phyloP scores from a whole-genome alignment of 2,329 filamentous ascomycete species.

The Cordyceps cateniannulata region DNA sequence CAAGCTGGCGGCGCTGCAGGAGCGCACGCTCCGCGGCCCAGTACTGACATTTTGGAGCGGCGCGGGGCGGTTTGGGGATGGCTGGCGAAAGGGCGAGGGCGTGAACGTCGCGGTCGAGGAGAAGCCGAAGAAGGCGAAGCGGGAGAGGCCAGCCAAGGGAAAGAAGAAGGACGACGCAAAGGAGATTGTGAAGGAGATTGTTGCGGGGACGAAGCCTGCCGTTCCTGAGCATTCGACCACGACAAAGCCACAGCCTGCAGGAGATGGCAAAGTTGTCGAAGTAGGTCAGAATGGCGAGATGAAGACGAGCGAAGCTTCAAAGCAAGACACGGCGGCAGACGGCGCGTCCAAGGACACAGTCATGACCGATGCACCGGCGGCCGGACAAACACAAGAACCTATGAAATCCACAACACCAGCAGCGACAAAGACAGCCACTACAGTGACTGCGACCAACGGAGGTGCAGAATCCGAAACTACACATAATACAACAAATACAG shows the following conservation, averaged over 20 bases:
- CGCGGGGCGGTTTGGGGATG: slow-evolving; percentile 73
- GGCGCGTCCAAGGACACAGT: not conserved
- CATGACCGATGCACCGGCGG: not conserved
- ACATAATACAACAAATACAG: not conserved
- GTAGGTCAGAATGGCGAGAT: not conserved
- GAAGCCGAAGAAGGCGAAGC: slow-evolving; percentile 53
- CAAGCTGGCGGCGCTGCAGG: slow-evolving; percentile 81
- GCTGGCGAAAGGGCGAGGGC: slow-evolving; percentile 65
- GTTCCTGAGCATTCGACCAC: not conserved
- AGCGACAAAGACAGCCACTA: not conserved
- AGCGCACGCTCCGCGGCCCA: slow-evolving; percentile 78
- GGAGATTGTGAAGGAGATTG: slow-evolving; percentile 13
- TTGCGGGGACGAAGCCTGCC: slow-evolving; percentile 2
- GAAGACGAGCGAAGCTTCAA: not conserved
- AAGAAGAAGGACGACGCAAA: slow-evolving; percentile 24
- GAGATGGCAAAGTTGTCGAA: not conserved
- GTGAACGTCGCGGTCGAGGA: slow-evolving; percentile 57
- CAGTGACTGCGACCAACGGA: not conserved
- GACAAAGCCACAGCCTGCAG: not conserved
- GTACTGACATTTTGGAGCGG: slow-evolving; percentile 93
- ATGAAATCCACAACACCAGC: not conserved
- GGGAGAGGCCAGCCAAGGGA: slow-evolving; percentile 30
- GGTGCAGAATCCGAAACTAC: not conserved
- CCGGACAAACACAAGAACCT: not conserved
- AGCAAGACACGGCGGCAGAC: not conserved